Base-by-base conservation (phyloP, 78 protist species). In the Isochrysis galbana region DNA sequence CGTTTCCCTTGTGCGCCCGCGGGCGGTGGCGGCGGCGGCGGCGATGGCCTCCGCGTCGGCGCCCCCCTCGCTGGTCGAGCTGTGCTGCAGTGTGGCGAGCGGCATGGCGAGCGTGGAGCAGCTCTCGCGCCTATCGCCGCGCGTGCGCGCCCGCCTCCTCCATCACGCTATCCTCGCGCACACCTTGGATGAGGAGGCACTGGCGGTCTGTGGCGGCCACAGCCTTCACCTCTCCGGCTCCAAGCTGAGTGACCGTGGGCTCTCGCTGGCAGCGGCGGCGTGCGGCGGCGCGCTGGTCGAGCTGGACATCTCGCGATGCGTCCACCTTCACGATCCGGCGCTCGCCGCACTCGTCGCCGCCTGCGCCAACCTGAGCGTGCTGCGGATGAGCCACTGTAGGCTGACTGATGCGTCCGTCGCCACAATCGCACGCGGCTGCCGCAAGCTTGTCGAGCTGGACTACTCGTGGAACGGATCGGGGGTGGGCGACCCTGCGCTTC, bases 401-500 rank as follows among this genome's bases (percentile, higher is more conserved):
- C 19, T 72, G 46, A 19, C 82, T 23, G 82, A 72, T 19, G 36
- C 14, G 44, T 3, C 44, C n/a, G 36, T 72, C 82, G 82, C 32
- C 46, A 22, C 42, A 42, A 5, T 36, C 82, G 82, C 42, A 5
- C 44, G 44, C 36, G 5, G 44, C 44, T 67, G 74, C 25, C 42
- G 46, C 21, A 23, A 25, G n/a, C 82, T 72, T 21, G 21, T 5
- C 4, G 21, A 25, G 21, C 82, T 72, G 46, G 82, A 72, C 42
- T 72, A 5, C 42, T 72, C 82, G 36, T 72, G 82, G 82, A 72
- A 72, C 42, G 82, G 82, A 29, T 72, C 82, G 44, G 82, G 82
- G 46, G 19, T 36, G 46, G 21, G n/a, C 82, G 82, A 72, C 42
- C 44, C 46, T 22, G 82, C 42, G n/a, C 42, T 72, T 5, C 82